These are phyloP conservation scores for Oryza brachyantha DNA, from an alignment of 176 grass and related monocot genomes.

Conservation along the genomic window DNA sequence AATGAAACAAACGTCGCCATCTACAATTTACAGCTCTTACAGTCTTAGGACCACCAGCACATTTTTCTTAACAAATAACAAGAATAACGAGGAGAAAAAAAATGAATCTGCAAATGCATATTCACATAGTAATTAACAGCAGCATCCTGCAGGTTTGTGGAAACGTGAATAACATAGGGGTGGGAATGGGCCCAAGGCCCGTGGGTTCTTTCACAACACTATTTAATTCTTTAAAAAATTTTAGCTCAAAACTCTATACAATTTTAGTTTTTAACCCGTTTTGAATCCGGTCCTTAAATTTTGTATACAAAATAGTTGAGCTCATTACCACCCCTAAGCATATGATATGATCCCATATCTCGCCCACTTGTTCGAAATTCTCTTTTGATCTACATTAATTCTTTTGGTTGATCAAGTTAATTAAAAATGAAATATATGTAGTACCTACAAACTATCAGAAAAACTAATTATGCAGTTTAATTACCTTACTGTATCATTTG, in stretches of 20 bases:
- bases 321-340: too few relatives aligned
- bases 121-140: too few relatives aligned
- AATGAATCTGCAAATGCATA: neutral
- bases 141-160: neutral
- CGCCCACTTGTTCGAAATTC: neutral
- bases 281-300: too few relatives aligned
- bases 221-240: too few relatives aligned
- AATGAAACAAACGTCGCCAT: neutral
- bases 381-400: neutral
- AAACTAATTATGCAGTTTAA: too few relatives aligned
- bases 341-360: too few relatives aligned
- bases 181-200: too few relatives aligned
- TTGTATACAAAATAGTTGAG: too few relatives aligned
- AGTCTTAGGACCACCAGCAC: neutral
- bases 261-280: too few relatives aligned
- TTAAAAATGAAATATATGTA: neutral
- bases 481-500: too few relatives aligned
- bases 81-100: neutral
- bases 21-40: neutral
- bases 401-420: neutral
- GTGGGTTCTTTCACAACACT: too few relatives aligned
- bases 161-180: neutral
- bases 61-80: neutral
- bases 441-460: neutral
- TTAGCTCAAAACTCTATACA: too few relatives aligned